phyloP scores from a whole-genome alignment of 1,139 yeast genomes.

The Yamadazyma spencermartinsiae region DNA sequence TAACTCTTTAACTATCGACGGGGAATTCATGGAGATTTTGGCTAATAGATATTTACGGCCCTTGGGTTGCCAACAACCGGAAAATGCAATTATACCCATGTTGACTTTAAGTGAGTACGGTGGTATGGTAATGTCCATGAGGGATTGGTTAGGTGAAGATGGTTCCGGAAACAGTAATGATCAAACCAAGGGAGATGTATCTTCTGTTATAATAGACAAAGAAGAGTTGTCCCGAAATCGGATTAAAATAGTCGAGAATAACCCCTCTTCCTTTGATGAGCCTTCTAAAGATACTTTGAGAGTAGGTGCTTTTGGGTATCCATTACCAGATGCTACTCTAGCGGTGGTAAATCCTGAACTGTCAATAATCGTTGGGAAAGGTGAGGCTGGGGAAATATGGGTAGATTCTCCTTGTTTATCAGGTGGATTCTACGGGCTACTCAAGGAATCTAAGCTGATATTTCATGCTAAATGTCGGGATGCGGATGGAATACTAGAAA shows the following conservation, averaged over 20 bases:
- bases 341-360: conserved; percentile 96
- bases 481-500: conserved; percentile 63
- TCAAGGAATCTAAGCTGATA: conserved; percentile 66
- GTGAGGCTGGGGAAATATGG: conserved; percentile 98
- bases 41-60: conserved; percentile 93
- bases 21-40: conserved; percentile 87
- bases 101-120: conserved; percentile 91
- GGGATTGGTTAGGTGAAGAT: conserved; percentile 86
- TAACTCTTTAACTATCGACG: conserved; percentile 88
- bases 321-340: conserved; percentile 88
- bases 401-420: conserved; percentile 85
- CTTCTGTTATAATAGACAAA: conserved; percentile 78
- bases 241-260: conserved; percentile 66
- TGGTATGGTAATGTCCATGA: conserved; percentile 88
- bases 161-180: conserved; percentile 36
- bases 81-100: conserved; percentile 85
- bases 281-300: conserved; percentile 53
- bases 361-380: conserved; percentile 59
- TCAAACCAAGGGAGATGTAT: conserved; percentile 47
- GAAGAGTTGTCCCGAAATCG: conserved; percentile 77
- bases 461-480: conserved; percentile 82
- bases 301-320: conserved; percentile 92
- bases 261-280: conserved; percentile 58
- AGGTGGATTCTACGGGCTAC: conserved; percentile 83
- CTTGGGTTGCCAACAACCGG: conserved; percentile 77